Percentiles rank a stretch among this genome's conserved stretches.
phyloP scores from a whole-genome alignment of 75 land plant genomes.

The Picea sitchensis region DNA sequence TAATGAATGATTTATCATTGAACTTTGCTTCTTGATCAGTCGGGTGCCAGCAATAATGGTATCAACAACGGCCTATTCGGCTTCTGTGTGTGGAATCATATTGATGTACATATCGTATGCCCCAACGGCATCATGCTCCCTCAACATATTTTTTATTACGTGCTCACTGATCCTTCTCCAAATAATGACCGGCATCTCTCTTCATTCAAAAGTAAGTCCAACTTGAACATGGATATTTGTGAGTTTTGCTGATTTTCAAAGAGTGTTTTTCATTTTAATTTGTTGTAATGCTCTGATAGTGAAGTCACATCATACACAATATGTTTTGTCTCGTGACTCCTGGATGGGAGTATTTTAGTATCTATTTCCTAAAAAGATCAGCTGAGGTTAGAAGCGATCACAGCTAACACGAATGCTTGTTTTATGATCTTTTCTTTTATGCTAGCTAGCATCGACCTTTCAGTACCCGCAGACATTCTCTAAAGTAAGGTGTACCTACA shows the following conservation, averaged over 20 bases:
- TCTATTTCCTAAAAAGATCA: neutral
- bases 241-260: neutral
- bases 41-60: slow-evolving; percentile 52
- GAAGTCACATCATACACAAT: neutral
- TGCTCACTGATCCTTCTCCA: slow-evolving; percentile 69
- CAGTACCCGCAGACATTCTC: neutral
- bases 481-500: too few relatives aligned
- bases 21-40: slow-evolving; percentile 29
- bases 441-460: neutral
- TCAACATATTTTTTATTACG: slow-evolving; percentile 89
- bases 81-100: slow-evolving; percentile 61
- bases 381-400: neutral
- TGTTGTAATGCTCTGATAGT: neutral
- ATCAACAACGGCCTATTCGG: slow-evolving; percentile 46
- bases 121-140: slow-evolving; percentile 64
- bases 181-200: slow-evolving; percentile 73
- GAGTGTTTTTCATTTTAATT: neutral
- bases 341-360: neutral
- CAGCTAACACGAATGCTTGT: neutral
- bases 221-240: neutral
- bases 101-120: slow-evolving; percentile 90
- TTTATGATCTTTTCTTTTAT: neutral
- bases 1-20: neutral
- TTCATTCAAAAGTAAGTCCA: slow-evolving; percentile 74
- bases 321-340: neutral